Evolutionary conservation across 1,284 basidiomycete species (phyloP), one percentile per base, ranked within the genome.

Genomic region (Cryptococcus wingfieldii): DNA sequence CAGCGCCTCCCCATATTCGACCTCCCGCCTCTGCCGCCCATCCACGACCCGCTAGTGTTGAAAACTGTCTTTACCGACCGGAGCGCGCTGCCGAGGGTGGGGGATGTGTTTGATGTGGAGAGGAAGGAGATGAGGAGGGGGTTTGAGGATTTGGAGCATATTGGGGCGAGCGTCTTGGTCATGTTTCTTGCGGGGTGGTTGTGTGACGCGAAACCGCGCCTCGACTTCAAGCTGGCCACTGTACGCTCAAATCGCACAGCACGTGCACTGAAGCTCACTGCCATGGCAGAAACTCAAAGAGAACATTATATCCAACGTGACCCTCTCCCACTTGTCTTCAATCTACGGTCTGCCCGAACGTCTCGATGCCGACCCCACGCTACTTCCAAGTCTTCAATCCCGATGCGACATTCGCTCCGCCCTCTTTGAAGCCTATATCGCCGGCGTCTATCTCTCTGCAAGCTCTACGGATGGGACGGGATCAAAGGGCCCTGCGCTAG

Each of bases 101-200:
- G 7, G 31, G 31, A 34, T 34, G 42, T 44, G 42, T 34, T 44
- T 44, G 42, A 18, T 44, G 42, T 44, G 12, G 42, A 44, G 4
- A 25, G 12, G 18, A 42, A 42, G 19, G 41, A 42, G 41, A 31
- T 28, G 31, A 47, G 59, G 16, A 58, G 59, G 34, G 66, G 72
- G 54, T 74, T 74, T 46, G 73, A 75, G 57, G 74, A 75, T 63
- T 60, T 75, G 19, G 73, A 75, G 54, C 71, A 72, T 59, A 72
- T 74, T 13, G 73, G 73, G 9, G 73, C 74, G 64, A 60, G 60
- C 10, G 67, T 75, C 16, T 56, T 75, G 18, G 72, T 71, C n/a
- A 66, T 71, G 61, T 54, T 75, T 19, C 69, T 75, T n/a, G 73
- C 71, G 12, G 67, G 68, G 18, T 75, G 72, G 72, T 58, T 75